These are phyloP conservation scores for Mycena maculata DNA, from an alignment of 768 basidiomycete species.

Conservation along the genomic window DNA sequence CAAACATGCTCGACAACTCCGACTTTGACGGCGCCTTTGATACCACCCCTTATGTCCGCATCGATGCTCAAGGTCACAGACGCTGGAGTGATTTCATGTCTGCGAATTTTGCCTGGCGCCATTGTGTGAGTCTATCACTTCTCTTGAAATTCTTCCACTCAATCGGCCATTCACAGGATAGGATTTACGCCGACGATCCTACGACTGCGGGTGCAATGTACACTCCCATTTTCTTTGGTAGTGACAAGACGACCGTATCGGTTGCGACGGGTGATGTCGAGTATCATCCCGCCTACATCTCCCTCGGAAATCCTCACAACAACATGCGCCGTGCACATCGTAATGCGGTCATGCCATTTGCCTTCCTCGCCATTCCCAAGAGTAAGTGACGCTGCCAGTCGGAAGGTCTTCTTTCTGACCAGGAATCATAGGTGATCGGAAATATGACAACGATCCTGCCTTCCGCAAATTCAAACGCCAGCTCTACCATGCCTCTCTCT, in stretches of 20 bases:
- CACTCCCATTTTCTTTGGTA: conserved; percentile 34
- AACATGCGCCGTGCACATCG: conserved; percentile 38
- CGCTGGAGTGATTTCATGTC: conserved; percentile 52
- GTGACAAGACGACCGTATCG: conserved; percentile 43
- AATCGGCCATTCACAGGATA: neutral
- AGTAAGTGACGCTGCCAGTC: conserved; percentile 37
- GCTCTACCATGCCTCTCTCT: conserved; percentile 32
- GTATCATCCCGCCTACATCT: conserved; percentile 40
- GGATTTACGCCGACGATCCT: conserved; percentile 8
- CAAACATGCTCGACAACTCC: conserved; percentile 46
- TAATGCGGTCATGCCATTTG: conserved; percentile 37
- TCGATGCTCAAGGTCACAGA: conserved; percentile 37
- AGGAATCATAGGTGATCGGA: conserved; percentile 23
- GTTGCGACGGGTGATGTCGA: conserved; percentile 39
- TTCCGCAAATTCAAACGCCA: conserved; percentile 34
- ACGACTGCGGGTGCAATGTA: conserved; percentile 8
- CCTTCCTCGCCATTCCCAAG: conserved; percentile 46
- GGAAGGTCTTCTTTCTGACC: neutral
- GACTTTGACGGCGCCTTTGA: conserved; percentile 49
- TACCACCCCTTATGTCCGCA: conserved; percentile 42
- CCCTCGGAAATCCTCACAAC: conserved; percentile 38
- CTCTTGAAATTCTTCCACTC: conserved; percentile 1
- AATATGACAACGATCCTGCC: conserved; percentile 13
- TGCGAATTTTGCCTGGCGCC: conserved; percentile 53
- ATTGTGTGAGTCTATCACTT: conserved; percentile 44